phyloP scores from a whole-genome alignment of 1,139 yeast species.

The Torulaspora globosa region DNA sequence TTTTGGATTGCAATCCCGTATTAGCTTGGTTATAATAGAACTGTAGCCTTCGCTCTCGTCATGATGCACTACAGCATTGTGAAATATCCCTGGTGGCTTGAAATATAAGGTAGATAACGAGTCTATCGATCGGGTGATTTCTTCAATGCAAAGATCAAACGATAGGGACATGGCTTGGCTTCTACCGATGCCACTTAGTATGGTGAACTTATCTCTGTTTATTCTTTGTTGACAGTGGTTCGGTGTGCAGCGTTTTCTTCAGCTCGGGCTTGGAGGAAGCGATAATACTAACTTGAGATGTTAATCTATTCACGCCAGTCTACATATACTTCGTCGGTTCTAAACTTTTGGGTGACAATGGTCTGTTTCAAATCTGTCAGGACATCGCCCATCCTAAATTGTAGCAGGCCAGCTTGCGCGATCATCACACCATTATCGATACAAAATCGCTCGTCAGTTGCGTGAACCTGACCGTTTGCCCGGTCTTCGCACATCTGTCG shows the following conservation, averaged over 20 bases:
- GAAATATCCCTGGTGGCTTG: slow-evolving; percentile 38
- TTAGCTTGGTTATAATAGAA: slow-evolving; percentile 28
- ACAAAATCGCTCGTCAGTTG: slow-evolving; percentile 95
- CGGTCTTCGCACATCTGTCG: slow-evolving; percentile 84
- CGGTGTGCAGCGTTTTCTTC: background rate
- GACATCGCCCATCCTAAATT: slow-evolving; percentile 73
- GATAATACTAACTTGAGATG: background rate
- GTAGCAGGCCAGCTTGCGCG: slow-evolving; percentile 93
- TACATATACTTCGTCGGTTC: slow-evolving; percentile 92
- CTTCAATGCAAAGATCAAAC: slow-evolving; percentile 28
- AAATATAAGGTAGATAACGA: slow-evolving; percentile 33
- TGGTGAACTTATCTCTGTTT: background rate
- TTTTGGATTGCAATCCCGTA: slow-evolving; percentile 33
- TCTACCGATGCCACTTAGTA: background rate
- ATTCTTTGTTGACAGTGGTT: background rate
- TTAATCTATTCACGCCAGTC: slow-evolving; percentile 62
- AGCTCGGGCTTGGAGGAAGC: background rate
- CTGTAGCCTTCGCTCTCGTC: slow-evolving; percentile 20
- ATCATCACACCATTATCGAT: slow-evolving; percentile 98
- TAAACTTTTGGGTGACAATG: slow-evolving; percentile 85
- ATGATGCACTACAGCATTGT: slow-evolving; percentile 33
- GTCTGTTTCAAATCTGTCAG: slow-evolving; percentile 59
- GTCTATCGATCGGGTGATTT: slow-evolving; percentile 28
- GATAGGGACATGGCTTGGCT: slow-evolving; percentile 24
- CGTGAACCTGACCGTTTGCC: slow-evolving; percentile 71